These are phyloP conservation scores for Schizophyllum amplum DNA, from an alignment of 1,284 basidiomycete genomes.

Conservation along the genomic window DNA sequence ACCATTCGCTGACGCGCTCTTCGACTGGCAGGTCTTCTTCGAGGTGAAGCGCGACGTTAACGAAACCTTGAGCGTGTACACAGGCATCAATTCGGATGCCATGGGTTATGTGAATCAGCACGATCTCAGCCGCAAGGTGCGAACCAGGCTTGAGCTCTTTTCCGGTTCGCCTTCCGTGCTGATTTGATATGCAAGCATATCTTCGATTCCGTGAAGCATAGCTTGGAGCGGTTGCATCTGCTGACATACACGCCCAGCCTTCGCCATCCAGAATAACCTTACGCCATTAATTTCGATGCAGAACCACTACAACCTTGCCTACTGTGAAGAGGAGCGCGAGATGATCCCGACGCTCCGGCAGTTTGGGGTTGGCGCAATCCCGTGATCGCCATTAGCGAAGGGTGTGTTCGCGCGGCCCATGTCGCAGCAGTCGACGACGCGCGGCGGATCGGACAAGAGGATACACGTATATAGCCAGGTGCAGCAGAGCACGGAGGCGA, in stretches of 20 bases:
- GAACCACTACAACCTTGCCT: constrained; percentile 50
- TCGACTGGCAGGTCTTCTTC: constrained; percentile 27
- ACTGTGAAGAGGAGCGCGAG: constrained; percentile 63
- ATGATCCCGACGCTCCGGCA: constrained; percentile 51
- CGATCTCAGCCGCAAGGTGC: constrained; percentile 42
- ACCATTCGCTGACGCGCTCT: no score
- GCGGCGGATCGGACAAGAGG: constrained; percentile 25
- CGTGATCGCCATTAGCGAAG: constrained; percentile 42
- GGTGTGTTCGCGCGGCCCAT: constrained; percentile 34
- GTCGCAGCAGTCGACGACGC: constrained; percentile 17
- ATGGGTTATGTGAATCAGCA: constrained; percentile 52
- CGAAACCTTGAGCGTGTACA: constrained; percentile 7
- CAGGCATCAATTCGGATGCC: constrained; percentile 23
- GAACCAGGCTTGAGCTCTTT: no score
- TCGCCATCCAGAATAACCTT: constrained; percentile 43
- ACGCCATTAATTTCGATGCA: constrained; percentile 69
- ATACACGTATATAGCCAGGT: constrained; percentile 15
- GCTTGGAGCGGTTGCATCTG: constrained; percentile 54
- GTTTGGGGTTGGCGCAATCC: constrained; percentile 33
- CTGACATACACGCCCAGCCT: no score
- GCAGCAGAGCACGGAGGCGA: constrained; percentile 13
- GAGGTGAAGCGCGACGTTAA: constrained; percentile 24
- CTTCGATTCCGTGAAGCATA: constrained; percentile 63
- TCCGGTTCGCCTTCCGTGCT: no score
- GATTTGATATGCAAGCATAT: constrained; percentile 49